These are phyloP conservation scores for Diplocarpon rosae DNA, from an alignment of 2,329 filamentous ascomycete species.

Conservation along the genomic window DNA sequence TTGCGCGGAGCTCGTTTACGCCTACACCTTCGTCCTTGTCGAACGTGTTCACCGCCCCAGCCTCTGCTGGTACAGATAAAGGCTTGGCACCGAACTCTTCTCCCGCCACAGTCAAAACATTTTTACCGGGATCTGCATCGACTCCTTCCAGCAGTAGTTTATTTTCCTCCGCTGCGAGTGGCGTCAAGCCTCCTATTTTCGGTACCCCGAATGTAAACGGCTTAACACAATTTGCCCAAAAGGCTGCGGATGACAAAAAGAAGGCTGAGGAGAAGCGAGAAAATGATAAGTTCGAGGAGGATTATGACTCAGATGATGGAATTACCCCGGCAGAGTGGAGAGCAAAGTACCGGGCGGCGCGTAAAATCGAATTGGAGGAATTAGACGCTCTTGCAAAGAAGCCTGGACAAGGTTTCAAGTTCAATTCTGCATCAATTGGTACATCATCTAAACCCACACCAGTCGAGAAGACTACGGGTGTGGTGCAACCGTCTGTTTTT, in stretches of 20 bases:
- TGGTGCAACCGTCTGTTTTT: background rate
- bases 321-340: conserved; percentile 16
- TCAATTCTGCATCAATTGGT: conserved; percentile 5
- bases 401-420: conserved; percentile 7
- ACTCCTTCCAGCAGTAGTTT: background rate
- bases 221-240: conserved; percentile 19
- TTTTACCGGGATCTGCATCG: conserved; percentile 9
- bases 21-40: background rate
- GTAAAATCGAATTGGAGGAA: conserved; percentile 11
- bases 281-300: conserved; percentile 19
- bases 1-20: conserved; percentile 4
- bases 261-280: conserved; percentile 14
- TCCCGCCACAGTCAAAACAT: background rate
- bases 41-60: background rate
- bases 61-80: background rate
- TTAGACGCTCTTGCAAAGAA: conserved; percentile 16
- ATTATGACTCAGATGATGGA: conserved; percentile 26
- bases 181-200: conserved; percentile 20
- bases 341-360: conserved; percentile 12
- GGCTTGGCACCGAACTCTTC: conserved; percentile 4
- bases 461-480: background rate
- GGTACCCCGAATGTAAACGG: conserved; percentile 14
- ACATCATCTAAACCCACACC: background rate
- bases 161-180: background rate
- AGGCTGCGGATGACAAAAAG: conserved; percentile 14